Percentiles rank a stretch among this genome's conserved stretches.
Conservation (phyloP, 2,329 filamentous ascomycete species). For the Talaromyces sp. region DNA sequence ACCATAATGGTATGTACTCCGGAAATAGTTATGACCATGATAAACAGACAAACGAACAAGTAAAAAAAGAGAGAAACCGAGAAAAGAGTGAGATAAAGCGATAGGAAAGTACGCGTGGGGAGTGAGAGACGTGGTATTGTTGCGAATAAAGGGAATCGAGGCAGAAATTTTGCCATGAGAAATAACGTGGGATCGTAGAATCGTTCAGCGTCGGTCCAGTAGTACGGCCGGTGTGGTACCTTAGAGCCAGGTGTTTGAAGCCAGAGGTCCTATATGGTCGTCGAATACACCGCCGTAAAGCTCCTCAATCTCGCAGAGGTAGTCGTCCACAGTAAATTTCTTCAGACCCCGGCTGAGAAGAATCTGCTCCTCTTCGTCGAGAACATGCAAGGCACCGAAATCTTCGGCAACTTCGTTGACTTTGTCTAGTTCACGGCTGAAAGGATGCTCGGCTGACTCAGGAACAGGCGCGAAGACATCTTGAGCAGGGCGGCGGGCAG, state of each 20-base stretch:
- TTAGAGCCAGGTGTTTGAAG: conserved; percentile 36
- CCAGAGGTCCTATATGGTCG: conserved; percentile 31
- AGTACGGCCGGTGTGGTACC: neutral
- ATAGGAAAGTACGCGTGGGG: neutral
- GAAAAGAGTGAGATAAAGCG: neutral
- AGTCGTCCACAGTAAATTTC: conserved; percentile 74
- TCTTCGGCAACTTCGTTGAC: conserved; percentile 92
- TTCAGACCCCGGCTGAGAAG: conserved; percentile 64
- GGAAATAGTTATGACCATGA: neutral
- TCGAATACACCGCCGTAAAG: conserved; percentile 60
- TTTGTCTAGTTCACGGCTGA: conserved; percentile 83
- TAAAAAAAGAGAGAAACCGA: no score
- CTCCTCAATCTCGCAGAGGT: conserved; percentile 71
- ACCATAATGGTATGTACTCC: conserved; percentile 7
- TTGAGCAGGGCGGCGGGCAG: conserved; percentile 23
- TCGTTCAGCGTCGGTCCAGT: neutral
- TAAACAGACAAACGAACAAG: neutral
- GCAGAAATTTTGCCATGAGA: neutral
- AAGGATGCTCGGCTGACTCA: conserved; percentile 57
- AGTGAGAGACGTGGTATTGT: neutral
- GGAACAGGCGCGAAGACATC: conserved; percentile 32
- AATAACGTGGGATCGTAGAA: neutral
- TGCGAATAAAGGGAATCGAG: neutral
- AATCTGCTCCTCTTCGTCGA: conserved; percentile 68
- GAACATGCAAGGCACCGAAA: conserved; percentile 58